A percentile compares a stretch with the other conserved stretches of the same genome.
Evolutionary conservation across 2,329 filamentous ascomycete genomes (phyloP).

Genomic region (Colletotrichum tofieldiae): DNA sequence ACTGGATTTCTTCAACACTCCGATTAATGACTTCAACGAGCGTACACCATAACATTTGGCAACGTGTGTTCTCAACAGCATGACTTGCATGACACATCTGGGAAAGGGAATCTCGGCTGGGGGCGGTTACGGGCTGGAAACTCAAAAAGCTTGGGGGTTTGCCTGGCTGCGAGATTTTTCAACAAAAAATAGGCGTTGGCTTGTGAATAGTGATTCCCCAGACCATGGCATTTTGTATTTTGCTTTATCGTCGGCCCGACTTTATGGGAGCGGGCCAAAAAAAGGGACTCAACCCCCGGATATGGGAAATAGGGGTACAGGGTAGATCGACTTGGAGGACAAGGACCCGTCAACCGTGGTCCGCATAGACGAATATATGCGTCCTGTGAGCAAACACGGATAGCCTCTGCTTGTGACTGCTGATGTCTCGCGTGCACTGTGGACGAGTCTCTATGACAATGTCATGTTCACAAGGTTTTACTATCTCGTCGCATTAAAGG

Average conservation of each 20-base stretch:
- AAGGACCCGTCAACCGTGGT: conserved; percentile 63
- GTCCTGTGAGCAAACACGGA: conserved; percentile 14
- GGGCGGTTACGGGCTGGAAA: conserved; percentile 47
- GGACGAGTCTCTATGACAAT: no score
- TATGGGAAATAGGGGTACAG: conserved; percentile 29
- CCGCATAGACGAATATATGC: conserved; percentile 42
- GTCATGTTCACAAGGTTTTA: no score
- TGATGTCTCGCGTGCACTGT: not conserved
- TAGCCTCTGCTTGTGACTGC: not conserved
- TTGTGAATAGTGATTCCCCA: conserved; percentile 51
- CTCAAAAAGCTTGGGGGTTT: conserved; percentile 48
- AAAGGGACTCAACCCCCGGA: conserved; percentile 41
- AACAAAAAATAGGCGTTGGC: conserved; percentile 56
- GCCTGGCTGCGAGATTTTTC: conserved; percentile 53
- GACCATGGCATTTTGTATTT: conserved; percentile 50
- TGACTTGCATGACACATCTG: conserved; percentile 58
- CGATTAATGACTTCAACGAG: conserved; percentile 45
- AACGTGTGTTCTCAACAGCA: conserved; percentile 62
- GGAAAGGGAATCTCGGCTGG: conserved; percentile 45
- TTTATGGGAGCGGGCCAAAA: conserved; percentile 28
- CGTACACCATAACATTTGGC: conserved; percentile 43
- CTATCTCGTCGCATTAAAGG: no score
- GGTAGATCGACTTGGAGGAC: conserved; percentile 33
- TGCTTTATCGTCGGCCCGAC: conserved; percentile 43
- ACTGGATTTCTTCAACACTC: conserved; percentile 43